Base-by-base conservation (phyloP, 2,329 filamentous ascomycete species). In the Aureobasidium sp. region DNA sequence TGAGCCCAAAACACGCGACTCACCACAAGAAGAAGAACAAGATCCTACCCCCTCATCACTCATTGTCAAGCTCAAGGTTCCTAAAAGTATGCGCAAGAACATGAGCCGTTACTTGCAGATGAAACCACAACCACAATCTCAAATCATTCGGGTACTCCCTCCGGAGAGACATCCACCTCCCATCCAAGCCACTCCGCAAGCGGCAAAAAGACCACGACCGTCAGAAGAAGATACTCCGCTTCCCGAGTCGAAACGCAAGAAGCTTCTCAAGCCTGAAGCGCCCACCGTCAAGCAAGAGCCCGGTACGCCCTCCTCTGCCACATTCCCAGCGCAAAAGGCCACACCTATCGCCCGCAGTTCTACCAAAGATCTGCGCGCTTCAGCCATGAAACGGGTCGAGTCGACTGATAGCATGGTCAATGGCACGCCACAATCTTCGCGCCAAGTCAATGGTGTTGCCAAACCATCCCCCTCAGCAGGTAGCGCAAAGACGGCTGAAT, bases 401-500 rank as follows among this genome's bases (percentile, higher is more conserved):
- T 69, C 67, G 29, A 64, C 50, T 11, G 67, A 69, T 16, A 66
- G 58, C 38, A 36, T 66, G 33, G 29, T 42, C 7, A 62, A 61
- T 50, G 45, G 60, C 25, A 67, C 67, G 10, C 65, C 67, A 10
- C 33, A 47, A 27, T 48, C 56, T 47, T 53, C 64, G n/a, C 36
- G 45, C 10, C 43, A 68, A 51, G 62, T 65, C 51, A 67, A 62
- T 55, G 64, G 63, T 60, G 54, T 40, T 15, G 38, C 69, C 20
- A 67, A 62, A 43, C 68, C 70, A 31, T 69, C 70, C 4, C 71
- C 69, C 11, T 72, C 68, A 50, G 69, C 71, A 38, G 68, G 68
- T 20, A 68, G 64, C 67, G 67, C 31, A 50, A 73, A 70, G 53
- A 75, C 72, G 6, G 66, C 74, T 4, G 75, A 77, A 13, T 76